These are phyloP conservation scores for Acacia crassicarpa DNA, from an alignment of 306 rosid species.

Conservation along the genomic window DNA sequence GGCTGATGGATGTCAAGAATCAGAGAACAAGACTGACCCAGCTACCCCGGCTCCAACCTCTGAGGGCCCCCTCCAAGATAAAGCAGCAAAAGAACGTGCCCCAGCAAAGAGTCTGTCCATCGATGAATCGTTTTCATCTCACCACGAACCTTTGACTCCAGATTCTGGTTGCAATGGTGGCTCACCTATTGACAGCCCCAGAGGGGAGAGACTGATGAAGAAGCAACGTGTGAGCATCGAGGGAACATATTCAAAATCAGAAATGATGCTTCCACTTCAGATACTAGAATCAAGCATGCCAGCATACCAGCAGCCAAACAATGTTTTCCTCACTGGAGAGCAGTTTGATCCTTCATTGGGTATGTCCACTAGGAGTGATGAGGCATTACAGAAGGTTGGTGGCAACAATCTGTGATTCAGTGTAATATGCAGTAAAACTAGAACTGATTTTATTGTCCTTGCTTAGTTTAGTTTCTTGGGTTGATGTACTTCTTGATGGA, in stretches of 20 bases:
- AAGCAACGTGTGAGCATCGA: slow-evolving; percentile 47
- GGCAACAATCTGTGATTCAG: slow-evolving; percentile 38
- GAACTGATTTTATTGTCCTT: slow-evolving; percentile 23
- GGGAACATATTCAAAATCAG: slow-evolving; percentile 51
- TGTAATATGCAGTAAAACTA: slow-evolving; percentile 12
- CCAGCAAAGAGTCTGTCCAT: slow-evolving; percentile 62
- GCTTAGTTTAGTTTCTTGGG: slow-evolving; percentile 18
- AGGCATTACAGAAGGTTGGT: slow-evolving; percentile 34
- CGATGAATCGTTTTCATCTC: slow-evolving; percentile 72
- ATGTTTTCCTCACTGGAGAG: slow-evolving; percentile 41
- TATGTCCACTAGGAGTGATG: slow-evolving; percentile 33
- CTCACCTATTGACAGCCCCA: slow-evolving; percentile 51
- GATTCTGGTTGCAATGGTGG: slow-evolving; percentile 65
- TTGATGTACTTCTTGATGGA: slow-evolving; percentile 25
- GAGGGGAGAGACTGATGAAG: slow-evolving; percentile 46
- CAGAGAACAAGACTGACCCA: slow-evolving; percentile 61
- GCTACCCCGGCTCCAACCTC: slow-evolving; percentile 87
- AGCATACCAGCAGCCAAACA: slow-evolving; percentile 48
- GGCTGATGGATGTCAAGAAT: slow-evolving; percentile 44
- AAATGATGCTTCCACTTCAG: slow-evolving; percentile 56
- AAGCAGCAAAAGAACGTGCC: slow-evolving; percentile 50
- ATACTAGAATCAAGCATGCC: slow-evolving; percentile 70
- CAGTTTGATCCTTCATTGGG: slow-evolving; percentile 51
- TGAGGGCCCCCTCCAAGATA: slow-evolving; percentile 61
- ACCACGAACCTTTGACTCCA: slow-evolving; percentile 69